Base-by-base conservation (phyloP, 257 asterid genomes). In the Dorcoceras hygrometricum region DNA sequence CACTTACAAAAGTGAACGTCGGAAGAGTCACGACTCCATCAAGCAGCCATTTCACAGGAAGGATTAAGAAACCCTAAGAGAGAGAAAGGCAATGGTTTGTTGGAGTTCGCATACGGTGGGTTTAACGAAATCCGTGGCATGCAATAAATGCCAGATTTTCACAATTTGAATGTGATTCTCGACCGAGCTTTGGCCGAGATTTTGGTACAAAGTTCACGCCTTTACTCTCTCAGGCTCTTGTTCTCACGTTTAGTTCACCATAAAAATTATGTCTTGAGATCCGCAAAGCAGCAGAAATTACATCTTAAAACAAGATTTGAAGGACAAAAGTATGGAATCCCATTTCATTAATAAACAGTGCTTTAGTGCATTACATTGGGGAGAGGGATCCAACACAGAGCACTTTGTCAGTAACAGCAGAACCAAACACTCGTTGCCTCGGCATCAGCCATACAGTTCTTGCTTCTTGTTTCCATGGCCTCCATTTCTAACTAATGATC, bases 401-500 rank as follows among this genome's bases (percentile, higher is more conserved):
- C 76, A 78, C 78, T 78, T 76, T 82, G 87, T 82, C 87, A 82
- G 86, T 67, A 48, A 23, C 11, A 51, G 18, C 23, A 62, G 25
- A 58, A 65, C 26, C 32, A 0, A 4, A 5, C 32, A 5, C 31
- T 9, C 36, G 7, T 32, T 2, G 11, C 39, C 39, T 32, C 8
- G 11, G 39, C 39, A 32, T 6, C 51, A 4, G 51, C 51, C n/a
- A 12, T 11, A 2, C 51, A 11, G 2, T 39, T n/a, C 6, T 3
- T 14, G 51, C n/a, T 39, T 3, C 51, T 34, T 34, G 14, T 34
- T 34, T 34, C 46, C 46, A 34, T 6, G 4, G 34, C 9, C 9
- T 0, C n/a, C n/a, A n/a, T n/a, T n/a, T n/a, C n/a, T 29, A 6
- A 28, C 31, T 5, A 28, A 5, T 0, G 31, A 28, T 28, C 31